Percentiles rank a stretch among this genome's conserved stretches.
phyloP scores from a whole-genome alignment of 2,329 filamentous ascomycete genomes.

The Colletotrichum phormii region DNA sequence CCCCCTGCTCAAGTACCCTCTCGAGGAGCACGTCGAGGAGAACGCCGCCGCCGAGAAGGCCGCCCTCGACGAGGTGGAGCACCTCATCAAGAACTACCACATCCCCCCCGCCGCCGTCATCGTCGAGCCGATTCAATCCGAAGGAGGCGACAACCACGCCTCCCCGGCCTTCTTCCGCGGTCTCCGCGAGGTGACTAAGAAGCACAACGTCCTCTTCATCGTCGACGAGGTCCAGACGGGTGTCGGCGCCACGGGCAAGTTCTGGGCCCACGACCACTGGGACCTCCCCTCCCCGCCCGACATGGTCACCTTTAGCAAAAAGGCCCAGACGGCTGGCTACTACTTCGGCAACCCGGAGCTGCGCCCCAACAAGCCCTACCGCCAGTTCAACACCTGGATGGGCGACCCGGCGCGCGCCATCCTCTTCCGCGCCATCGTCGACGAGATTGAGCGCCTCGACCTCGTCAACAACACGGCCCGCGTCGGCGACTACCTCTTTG shows the following conservation, averaged over 20 bases:
- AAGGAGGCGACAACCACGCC: conserved; percentile 95
- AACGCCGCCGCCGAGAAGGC: conserved; percentile 86
- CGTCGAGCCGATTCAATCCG: conserved; percentile 92
- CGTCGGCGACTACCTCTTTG: conserved; percentile 83
- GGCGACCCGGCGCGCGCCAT: conserved; percentile 88
- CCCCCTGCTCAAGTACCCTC: conserved; percentile 86
- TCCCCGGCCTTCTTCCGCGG: conserved; percentile 88
- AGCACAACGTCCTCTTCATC: conserved; percentile 84
- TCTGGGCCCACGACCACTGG: conserved; percentile 99
- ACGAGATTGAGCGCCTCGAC: conserved; percentile 80
- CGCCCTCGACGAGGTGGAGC: conserved; percentile 85
- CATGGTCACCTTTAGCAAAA: conserved; percentile 96
- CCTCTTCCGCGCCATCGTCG: conserved; percentile 86
- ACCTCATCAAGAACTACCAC: conserved; percentile 82
- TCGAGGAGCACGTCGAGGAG: conserved; percentile 82
- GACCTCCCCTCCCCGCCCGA: conserved; percentile 82
- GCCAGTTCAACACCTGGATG: conserved; percentile 99
- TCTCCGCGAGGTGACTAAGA: conserved; percentile 82
- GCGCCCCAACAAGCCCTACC: conserved; percentile 91
- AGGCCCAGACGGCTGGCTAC: conserved; percentile 93
- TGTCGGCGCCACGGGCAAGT: conserved; percentile 90
- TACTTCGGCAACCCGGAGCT: conserved; percentile 86
- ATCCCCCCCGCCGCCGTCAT: conserved; percentile 84
- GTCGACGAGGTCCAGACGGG: conserved; percentile 96
- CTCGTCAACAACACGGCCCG: conserved; percentile 84